Base-by-base conservation (phyloP, 208 protist species). In the Leishmania gerbilli region DNA sequence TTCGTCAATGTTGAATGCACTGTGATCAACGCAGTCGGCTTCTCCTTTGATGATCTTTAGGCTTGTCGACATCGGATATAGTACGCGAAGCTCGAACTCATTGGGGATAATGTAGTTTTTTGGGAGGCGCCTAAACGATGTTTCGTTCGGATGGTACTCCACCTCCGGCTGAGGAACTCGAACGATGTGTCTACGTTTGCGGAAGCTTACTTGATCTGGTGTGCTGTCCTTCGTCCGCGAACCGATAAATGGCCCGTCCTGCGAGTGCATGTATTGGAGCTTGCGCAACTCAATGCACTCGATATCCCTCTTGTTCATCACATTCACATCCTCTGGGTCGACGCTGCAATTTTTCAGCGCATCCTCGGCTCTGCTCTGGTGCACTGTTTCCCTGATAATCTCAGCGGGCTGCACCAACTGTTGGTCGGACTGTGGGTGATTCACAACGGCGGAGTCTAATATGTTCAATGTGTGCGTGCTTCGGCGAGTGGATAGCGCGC, bases 11-110 rank as follows among this genome's bases (percentile, higher is more conserved):
- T 82, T 80, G 74, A 94, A 92, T 11, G 91, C 92, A 71, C 81
- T 94, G 58, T 94, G 88, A 75, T 97, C 94, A 9, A 95, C 91
- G 76, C 94, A 96, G 78, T 94, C 87, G 0, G 94, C 94, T n/a
- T 92, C 88, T 19, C 92, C 94, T 55, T 93, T 87, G 34, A 92
- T 85, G 37, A 97, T 80, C 27, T 75, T 78, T 56, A 97, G 72
- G 62, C 83, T 91, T 37, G 94, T 97, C 8, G 90, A 88, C 84
- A 93, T 86, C 6, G 94, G 94, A 84, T 96, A 97, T 17, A 97
- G 69, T 7, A 86, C 89, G 47, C 94, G 92, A 27, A 97, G 86
- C 77, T 97, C 92, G 81, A 89, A 96, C 77, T 97, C 94, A 77
- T 95, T 95, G 0, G 94, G 92, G 15, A 97, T 74, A 60, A 86